Conservation (phyloP, 208 protist species). For the Trichomonas vaginalis region DNA sequence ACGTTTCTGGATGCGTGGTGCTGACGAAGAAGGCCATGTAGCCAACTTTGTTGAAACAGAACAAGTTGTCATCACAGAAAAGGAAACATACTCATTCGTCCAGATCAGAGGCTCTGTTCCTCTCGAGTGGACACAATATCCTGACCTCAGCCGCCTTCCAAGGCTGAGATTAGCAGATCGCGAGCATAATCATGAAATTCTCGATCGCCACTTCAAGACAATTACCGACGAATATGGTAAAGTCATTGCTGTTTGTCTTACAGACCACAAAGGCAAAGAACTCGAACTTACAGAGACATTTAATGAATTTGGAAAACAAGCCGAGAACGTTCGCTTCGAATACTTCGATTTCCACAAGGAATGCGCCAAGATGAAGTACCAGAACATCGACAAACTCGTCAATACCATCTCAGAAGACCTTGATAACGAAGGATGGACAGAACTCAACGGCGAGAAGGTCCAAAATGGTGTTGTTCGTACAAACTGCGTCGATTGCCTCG, state of each 20-base stretch:
- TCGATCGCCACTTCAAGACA: background rate
- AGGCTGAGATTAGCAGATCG: background rate
- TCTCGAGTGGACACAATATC: slow-evolving; percentile 15
- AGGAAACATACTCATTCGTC: slow-evolving; percentile 18
- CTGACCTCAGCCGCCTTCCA: background rate
- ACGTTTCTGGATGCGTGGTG: slow-evolving; percentile 21
- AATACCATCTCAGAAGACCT: background rate
- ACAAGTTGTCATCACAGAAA: background rate
- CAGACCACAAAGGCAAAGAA: slow-evolving; percentile 22
- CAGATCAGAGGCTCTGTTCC: slow-evolving; percentile 24
- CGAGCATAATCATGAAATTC: background rate
- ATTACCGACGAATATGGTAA: background rate
- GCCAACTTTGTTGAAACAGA: slow-evolving; percentile 28
- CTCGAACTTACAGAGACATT: background rate
- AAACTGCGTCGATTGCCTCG: slow-evolving; percentile 36
- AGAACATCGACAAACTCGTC: slow-evolving; percentile 26
- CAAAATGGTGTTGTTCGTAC: slow-evolving; percentile 26
- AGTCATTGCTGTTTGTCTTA: slow-evolving; percentile 15
- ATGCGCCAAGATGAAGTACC: slow-evolving; percentile 19
- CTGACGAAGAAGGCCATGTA: slow-evolving; percentile 19
- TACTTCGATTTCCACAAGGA: slow-evolving; percentile 31
- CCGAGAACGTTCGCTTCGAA: background rate
- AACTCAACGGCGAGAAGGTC: background rate
- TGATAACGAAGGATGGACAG: background rate
- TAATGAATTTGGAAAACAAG: background rate